Conservation (phyloP, 2,329 filamentous ascomycete genomes). For the Setomelanomma holmii region DNA sequence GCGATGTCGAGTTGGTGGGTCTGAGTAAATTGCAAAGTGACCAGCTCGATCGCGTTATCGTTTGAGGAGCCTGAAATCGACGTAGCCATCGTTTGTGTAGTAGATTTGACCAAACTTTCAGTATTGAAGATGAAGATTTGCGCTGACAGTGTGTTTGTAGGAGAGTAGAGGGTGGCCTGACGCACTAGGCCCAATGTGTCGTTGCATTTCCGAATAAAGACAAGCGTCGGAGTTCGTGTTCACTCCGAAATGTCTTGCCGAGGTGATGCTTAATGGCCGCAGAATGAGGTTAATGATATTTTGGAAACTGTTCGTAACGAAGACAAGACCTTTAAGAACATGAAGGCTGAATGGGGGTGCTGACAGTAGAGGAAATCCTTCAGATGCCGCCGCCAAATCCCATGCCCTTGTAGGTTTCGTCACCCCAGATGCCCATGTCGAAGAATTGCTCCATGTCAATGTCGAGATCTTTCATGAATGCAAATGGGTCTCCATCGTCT, state of each 20-base stretch:
- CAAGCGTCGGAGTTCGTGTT: not conserved
- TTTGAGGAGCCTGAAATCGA: not conserved
- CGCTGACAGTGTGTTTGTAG: not conserved
- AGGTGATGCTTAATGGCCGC: not conserved
- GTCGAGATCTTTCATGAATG: constrained; percentile 30
- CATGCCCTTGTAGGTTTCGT: constrained; percentile 36
- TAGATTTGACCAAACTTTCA: no score
- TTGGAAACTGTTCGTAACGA: no score
- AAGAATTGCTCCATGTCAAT: constrained; percentile 46
- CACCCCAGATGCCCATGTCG: constrained; percentile 43
- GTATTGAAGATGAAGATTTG: not conserved
- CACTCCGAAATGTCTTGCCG: not conserved
- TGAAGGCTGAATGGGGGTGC: no score
- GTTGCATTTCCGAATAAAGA: not conserved
- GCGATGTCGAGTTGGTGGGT: no score
- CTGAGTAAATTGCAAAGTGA: no score
- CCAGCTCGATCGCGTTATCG: not conserved
- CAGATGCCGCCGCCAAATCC: constrained; percentile 29
- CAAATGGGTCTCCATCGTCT: constrained; percentile 23
- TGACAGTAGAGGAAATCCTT: no score
- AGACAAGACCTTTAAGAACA: no score
- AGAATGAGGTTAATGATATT: no score
- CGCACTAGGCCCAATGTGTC: not conserved
- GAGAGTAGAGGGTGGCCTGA: not conserved
- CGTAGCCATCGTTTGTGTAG: not conserved